phyloP scores from a whole-genome alignment of 176 grass and related monocot species.

The Lolium multiflorum region DNA sequence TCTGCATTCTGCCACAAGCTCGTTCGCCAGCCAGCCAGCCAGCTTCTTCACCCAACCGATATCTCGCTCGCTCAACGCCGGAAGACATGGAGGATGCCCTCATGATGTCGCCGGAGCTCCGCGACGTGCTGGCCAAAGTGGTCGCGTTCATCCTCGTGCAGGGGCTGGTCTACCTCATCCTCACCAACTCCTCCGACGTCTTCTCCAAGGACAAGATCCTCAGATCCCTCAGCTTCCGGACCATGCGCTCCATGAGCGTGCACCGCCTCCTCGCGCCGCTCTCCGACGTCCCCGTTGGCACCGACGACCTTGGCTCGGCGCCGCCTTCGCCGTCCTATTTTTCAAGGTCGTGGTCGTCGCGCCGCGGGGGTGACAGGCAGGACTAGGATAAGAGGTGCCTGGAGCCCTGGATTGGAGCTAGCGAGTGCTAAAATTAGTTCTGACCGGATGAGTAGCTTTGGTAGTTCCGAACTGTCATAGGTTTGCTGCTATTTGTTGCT shows the following conservation, averaged over 20 bases:
- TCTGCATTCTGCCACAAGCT: neutral
- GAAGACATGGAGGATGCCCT: constrained; percentile 51
- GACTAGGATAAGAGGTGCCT: constrained; percentile 24
- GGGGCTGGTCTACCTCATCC: constrained; percentile 76
- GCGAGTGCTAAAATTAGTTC: neutral
- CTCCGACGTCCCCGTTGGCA: constrained; percentile 67
- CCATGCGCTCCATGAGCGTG: constrained; percentile 69
- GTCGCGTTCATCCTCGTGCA: constrained; percentile 70
- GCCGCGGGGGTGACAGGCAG: constrained; percentile 24
- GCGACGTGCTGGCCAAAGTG: constrained; percentile 59
- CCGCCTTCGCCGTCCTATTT: neutral
- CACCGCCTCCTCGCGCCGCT: constrained; percentile 60
- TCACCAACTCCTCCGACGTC: constrained; percentile 72
- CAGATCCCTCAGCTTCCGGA: constrained; percentile 68
- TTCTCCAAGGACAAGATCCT: constrained; percentile 54
- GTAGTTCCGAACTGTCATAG: neutral
- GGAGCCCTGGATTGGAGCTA: no score
- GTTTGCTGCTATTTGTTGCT: neutral
- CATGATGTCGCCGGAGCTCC: constrained; percentile 59
- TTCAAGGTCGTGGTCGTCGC: neutral
- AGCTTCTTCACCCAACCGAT: neutral
- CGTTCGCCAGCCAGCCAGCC: neutral
- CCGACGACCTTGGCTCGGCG: constrained; percentile 37
- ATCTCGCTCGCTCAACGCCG: neutral
- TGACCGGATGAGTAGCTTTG: neutral